Evolutionary conservation across 306 rosid species (phyloP).

Genomic region (Quillaja saponaria): DNA sequence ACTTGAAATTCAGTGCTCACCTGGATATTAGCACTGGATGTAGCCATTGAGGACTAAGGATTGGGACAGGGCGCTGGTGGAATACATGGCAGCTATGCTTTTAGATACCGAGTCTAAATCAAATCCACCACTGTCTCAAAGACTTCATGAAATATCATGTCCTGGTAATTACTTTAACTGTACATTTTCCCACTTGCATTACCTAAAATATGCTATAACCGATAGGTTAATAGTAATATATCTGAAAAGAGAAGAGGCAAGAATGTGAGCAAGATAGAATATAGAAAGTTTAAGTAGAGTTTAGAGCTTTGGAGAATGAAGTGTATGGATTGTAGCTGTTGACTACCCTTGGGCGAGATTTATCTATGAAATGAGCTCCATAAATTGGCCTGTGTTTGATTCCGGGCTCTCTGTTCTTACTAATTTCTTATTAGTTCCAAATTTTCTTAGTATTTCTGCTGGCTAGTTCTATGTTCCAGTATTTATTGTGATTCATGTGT

Average conservation of each 20-base stretch:
- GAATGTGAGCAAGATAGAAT: too few relatives aligned
- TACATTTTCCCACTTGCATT: too few relatives aligned
- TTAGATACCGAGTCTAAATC: constrained; percentile 61
- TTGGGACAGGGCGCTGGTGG: constrained; percentile 91
- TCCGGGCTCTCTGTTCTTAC: constrained; percentile 4
- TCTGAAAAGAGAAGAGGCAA: too few relatives aligned
- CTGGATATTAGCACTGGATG: constrained; percentile 33
- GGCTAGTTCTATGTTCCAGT: constrained; percentile 3
- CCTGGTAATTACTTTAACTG: constrained; percentile 86
- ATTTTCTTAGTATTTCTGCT: constrained; percentile 4
- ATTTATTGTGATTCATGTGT: constrained; percentile 15
- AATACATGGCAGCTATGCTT: constrained; percentile 80
- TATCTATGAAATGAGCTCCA: constrained; percentile 2
- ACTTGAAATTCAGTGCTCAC: constrained; percentile 35
- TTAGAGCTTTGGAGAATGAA: constrained; percentile 11
- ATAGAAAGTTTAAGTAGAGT: too few relatives aligned
- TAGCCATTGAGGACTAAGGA: constrained; percentile 88
- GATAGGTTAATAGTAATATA: too few relatives aligned
- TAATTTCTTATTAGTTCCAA: neutral
- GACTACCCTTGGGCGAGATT: neutral
- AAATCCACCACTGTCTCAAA: constrained; percentile 59
- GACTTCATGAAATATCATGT: constrained; percentile 79
- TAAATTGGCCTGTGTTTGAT: constrained; percentile 13
- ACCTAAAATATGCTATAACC: too few relatives aligned
- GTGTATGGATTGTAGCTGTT: neutral